These are phyloP conservation scores for Gyromitra esculenta DNA, from an alignment of 2,329 filamentous ascomycete genomes.

Conservation along the genomic window DNA sequence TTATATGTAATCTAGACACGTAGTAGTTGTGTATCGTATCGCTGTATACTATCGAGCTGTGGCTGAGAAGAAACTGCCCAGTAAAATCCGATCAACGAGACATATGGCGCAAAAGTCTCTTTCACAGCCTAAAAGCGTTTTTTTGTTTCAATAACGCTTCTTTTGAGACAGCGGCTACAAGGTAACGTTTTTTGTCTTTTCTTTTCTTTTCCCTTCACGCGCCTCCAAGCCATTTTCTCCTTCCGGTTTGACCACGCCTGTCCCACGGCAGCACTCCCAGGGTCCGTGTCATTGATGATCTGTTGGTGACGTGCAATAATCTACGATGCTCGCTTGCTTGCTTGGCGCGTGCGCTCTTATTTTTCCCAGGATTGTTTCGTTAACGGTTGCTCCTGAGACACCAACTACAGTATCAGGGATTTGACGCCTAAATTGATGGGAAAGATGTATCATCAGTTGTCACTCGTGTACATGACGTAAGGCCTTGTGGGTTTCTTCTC, in stretches of 20 bases:
- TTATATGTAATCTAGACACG: conserved; percentile 8
- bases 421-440: background rate
- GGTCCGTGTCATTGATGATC: conserved; percentile 18
- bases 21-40: conserved; percentile 38
- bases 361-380: conserved; percentile 9
- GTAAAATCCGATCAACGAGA: conserved; percentile 10
- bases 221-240: conserved; percentile 14
- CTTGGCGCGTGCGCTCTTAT: conserved; percentile 24
- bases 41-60: conserved; percentile 23
- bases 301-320: conserved; percentile 17
- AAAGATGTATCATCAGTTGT: conserved; percentile 38
- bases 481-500: background rate
- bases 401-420: conserved; percentile 7
- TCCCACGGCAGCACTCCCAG: conserved; percentile 7
- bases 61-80: conserved; percentile 33
- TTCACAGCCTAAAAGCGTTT: conserved; percentile 30
- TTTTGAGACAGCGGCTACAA: conserved; percentile 30
- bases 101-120: conserved; percentile 45
- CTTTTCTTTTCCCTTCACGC: background rate
- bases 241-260: conserved; percentile 8
- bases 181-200: conserved; percentile 36
- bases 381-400: conserved; percentile 10
- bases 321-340: conserved; percentile 37
- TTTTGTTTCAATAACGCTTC: conserved; percentile 40
- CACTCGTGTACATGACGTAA: conserved; percentile 23